Percentiles rank a stretch among this genome's conserved stretches.
Evolutionary conservation across 768 basidiomycete genomes (phyloP).

Genomic region (Pisolithus microcarpus): DNA sequence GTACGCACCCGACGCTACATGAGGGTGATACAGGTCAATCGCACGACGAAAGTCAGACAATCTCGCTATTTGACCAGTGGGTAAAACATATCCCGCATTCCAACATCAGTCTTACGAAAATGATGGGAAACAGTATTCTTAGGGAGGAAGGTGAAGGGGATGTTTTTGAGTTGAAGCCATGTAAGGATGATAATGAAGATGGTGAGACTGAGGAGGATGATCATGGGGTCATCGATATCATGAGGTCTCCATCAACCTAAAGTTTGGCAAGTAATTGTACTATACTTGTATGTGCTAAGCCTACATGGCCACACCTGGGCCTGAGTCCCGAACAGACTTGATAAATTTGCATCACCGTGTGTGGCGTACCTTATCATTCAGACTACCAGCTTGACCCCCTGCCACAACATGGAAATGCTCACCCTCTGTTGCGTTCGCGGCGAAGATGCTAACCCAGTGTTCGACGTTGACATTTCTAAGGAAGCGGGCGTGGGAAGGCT

Average conservation of each 20-base stretch:
- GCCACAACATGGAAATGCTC: too few species aligned
- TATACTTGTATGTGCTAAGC: too few species aligned
- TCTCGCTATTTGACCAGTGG: conserved; percentile 70
- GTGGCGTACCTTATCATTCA: too few species aligned
- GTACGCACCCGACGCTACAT: conserved; percentile 21
- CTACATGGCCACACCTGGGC: too few species aligned
- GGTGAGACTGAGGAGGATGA: conserved; percentile 17
- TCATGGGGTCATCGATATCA: conserved; percentile 14
- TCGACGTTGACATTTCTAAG: too few species aligned
- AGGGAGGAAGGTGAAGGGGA: conserved; percentile 51
- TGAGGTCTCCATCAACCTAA: conserved; percentile 11
- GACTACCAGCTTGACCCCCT: too few species aligned
- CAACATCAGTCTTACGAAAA: conserved; percentile 5
- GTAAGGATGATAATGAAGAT: conserved; percentile 28
- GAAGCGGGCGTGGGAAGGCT: too few species aligned
- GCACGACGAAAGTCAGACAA: conserved; percentile 41
- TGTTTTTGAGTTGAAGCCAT: conserved; percentile 44
- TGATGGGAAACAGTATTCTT: conserved; percentile 40
- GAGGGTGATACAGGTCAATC: conserved; percentile 19
- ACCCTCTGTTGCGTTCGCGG: too few species aligned
- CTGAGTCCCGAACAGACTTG: too few species aligned
- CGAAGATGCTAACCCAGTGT: too few species aligned
- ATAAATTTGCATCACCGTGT: too few species aligned
- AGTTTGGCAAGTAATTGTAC: too few species aligned
- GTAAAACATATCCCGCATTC: conserved; percentile 16